Percentiles rank a stretch among this genome's conserved stretches.
Conservation (phyloP, 2,329 filamentous ascomycete species). For the Sarocladium strictum region DNA sequence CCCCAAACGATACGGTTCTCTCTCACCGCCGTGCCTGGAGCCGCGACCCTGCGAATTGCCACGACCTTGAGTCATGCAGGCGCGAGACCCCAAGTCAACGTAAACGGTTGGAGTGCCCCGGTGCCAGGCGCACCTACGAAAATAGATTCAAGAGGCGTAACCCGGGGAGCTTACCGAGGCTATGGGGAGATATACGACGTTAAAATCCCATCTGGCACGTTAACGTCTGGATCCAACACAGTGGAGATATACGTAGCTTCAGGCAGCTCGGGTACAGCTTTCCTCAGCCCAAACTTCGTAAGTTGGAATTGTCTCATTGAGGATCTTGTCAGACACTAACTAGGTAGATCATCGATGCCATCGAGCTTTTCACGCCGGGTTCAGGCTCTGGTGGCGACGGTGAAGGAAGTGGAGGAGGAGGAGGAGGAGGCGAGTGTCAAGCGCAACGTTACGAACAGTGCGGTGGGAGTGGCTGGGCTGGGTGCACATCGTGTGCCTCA, state of each 20-base stretch:
- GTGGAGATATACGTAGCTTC: constrained; percentile 54
- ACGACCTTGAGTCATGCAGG: constrained; percentile 59
- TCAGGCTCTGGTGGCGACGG: neutral
- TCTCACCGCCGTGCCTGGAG: constrained; percentile 39
- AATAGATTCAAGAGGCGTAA: constrained; percentile 60
- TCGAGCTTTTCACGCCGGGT: neutral
- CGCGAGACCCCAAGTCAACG: constrained; percentile 48
- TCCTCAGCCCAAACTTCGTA: constrained; percentile 52
- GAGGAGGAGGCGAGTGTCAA: neutral
- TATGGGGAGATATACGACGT: constrained; percentile 59
- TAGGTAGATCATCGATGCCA: neutral
- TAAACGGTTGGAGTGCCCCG: constrained; percentile 47
- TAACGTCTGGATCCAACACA: constrained; percentile 57
- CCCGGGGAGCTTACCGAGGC: constrained; percentile 59
- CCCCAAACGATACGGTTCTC: constrained; percentile 56
- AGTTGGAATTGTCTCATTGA: neutral
- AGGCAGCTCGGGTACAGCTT: constrained; percentile 49
- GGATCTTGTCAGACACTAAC: neutral
- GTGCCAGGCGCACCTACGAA: constrained; percentile 51
- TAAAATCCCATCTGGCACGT: constrained; percentile 50
- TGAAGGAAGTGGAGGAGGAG: neutral
- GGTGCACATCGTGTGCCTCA: neutral
- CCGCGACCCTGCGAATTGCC: constrained; percentile 56
- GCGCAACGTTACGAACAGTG: neutral
- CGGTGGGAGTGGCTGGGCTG: neutral